These are phyloP conservation scores for Irineochytrium annulatum DNA, from an alignment of 192 early-diverging fungal species.

Conservation along the genomic window DNA sequence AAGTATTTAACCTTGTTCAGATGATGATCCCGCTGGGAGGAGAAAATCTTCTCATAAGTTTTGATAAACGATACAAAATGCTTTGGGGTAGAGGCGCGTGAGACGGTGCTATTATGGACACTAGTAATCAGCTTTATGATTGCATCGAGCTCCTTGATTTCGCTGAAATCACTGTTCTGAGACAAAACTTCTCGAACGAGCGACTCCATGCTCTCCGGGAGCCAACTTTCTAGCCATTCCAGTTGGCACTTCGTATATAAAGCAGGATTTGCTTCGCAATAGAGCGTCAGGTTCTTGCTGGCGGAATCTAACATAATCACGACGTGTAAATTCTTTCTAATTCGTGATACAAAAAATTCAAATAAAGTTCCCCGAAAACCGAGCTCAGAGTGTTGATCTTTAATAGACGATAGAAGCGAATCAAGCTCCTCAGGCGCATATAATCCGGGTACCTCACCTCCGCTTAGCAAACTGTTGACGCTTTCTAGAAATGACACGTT, in stretches of 20 bases:
- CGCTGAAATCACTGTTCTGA: neutral
- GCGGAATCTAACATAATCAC: slow-evolving; percentile 46
- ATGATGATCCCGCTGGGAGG: slow-evolving; percentile 24
- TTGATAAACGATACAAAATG: slow-evolving; percentile 38
- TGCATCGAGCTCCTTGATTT: slow-evolving; percentile 12
- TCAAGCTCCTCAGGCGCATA: slow-evolving; percentile 57
- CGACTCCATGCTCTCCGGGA: slow-evolving; percentile 38
- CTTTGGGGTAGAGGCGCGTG: slow-evolving; percentile 30
- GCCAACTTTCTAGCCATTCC: slow-evolving; percentile 48
- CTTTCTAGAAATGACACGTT: slow-evolving; percentile 43
- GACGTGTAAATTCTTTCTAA: slow-evolving; percentile 49
- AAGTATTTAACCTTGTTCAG: slow-evolving; percentile 48
- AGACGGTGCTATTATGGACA: slow-evolving; percentile 26
- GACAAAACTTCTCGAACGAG: slow-evolving; percentile 15
- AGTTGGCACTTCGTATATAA: slow-evolving; percentile 51
- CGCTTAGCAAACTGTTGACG: slow-evolving; percentile 52
- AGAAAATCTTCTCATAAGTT: slow-evolving; percentile 44
- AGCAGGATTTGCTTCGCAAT: slow-evolving; percentile 56
- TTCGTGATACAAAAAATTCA: slow-evolving; percentile 49
- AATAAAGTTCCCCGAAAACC: slow-evolving; percentile 47
- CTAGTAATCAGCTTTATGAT: slow-evolving; percentile 30
- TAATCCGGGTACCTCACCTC: slow-evolving; percentile 50
- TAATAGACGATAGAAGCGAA: slow-evolving; percentile 33
- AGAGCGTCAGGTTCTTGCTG: slow-evolving; percentile 25
- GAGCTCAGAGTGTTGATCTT: slow-evolving; percentile 45